A percentile compares a stretch with the other conserved stretches of the same genome.
phyloP scores from a whole-genome alignment of 305 asterid species.

The Rubia balearica region DNA sequence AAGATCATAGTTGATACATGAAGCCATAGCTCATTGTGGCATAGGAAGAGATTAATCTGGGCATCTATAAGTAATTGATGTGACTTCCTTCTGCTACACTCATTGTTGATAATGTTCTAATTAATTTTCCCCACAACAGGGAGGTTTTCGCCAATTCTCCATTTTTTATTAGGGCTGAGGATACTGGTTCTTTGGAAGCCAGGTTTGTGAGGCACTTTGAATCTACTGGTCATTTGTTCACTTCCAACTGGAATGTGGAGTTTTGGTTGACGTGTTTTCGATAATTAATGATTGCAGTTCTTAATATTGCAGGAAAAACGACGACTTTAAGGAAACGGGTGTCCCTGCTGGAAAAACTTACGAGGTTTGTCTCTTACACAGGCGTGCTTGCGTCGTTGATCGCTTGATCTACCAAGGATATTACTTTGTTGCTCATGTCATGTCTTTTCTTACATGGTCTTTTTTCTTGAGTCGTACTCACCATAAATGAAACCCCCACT shows the following conservation, averaged over 20 bases:
- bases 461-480: neutral
- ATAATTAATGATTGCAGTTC: slow-evolving; percentile 9
- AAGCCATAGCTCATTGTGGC: neutral
- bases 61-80: neutral
- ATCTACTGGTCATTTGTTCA: slow-evolving; percentile 21
- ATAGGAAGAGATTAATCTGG: neutral
- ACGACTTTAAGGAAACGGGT: slow-evolving; percentile 69
- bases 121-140: slow-evolving; percentile 40
- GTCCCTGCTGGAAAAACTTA: slow-evolving; percentile 71
- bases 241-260: slow-evolving; percentile 16
- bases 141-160: slow-evolving; percentile 87
- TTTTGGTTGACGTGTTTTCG: neutral
- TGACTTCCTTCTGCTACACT: slow-evolving; percentile 3
- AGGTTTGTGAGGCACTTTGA: slow-evolving; percentile 42
- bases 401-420: slow-evolving; percentile 5
- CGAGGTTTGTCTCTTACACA: slow-evolving; percentile 54
- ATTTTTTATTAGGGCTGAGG: slow-evolving; percentile 81
- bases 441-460: neutral
- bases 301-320: slow-evolving; percentile 44
- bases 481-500: neutral
- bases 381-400: neutral
- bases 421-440: neutral
- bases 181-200: slow-evolving; percentile 63
- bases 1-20: neutral
- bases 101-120: slow-evolving; percentile 15